These are phyloP conservation scores for Asterochloris erici DNA, from an alignment of 139 green algal genomes.

Conservation along the genomic window DNA sequence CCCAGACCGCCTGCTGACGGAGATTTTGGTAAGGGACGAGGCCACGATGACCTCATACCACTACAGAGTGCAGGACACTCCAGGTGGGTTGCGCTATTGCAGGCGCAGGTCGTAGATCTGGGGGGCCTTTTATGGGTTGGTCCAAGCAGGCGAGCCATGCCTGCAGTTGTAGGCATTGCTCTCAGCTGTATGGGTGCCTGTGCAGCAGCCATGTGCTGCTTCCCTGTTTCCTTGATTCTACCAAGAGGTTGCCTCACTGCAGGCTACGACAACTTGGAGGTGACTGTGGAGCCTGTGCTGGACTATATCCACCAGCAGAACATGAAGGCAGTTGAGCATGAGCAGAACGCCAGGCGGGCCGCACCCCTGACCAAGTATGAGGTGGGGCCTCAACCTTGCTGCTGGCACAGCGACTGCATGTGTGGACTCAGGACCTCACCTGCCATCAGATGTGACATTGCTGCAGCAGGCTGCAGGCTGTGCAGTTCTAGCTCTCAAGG, in stretches of 20 bases:
- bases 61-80: slow-evolving; percentile 31
- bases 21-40: slow-evolving; percentile 29
- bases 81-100: slow-evolving; percentile 9
- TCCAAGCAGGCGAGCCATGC: too few species aligned
- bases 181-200: too few species aligned
- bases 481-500: background rate
- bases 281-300: slow-evolving; percentile 26
- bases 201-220: too few species aligned
- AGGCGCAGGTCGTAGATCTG: background rate
- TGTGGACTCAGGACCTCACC: background rate
- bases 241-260: background rate
- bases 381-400: background rate
- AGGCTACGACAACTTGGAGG: slow-evolving; percentile 28
- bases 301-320: slow-evolving; percentile 19
- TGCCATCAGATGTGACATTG: background rate
- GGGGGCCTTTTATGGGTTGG: too few species aligned
- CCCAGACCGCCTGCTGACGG: slow-evolving; percentile 28
- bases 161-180: too few species aligned
- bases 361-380: background rate
- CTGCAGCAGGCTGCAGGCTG: background rate
- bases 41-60: slow-evolving; percentile 20
- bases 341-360: slow-evolving; percentile 23
- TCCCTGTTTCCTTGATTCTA: too few species aligned
- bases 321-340: slow-evolving; percentile 4
- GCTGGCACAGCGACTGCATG: too few species aligned